Evolutionary conservation across 148 eudicot genomes (phyloP).

Genomic region (Fagopyrum esculentum): DNA sequence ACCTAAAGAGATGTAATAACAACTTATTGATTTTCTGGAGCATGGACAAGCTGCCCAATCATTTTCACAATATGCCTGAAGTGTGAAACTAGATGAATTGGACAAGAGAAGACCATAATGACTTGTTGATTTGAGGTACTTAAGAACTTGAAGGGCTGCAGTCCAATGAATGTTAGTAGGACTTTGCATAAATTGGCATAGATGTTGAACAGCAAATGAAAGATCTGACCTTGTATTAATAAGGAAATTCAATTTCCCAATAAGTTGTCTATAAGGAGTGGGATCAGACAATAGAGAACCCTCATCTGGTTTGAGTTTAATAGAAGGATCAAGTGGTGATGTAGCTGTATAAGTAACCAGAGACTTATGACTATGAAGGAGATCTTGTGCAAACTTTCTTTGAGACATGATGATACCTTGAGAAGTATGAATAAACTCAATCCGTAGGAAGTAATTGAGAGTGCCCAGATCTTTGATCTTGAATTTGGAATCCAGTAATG

Average conservation of each 20-base stretch:
- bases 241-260: no score
- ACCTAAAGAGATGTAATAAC: background rate
- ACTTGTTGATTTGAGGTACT: no score
- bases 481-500: background rate
- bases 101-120: background rate
- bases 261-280: background rate
- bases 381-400: background rate
- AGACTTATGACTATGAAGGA: background rate
- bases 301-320: background rate
- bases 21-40: background rate
- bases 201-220: background rate
- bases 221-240: background rate
- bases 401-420: background rate
- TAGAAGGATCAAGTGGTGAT: background rate
- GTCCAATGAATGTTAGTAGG: background rate
- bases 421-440: background rate
- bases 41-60: background rate
- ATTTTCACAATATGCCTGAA: background rate
- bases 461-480: background rate
- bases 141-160: background rate
- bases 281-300: background rate
- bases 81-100: background rate
- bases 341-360: background rate
- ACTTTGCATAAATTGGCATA: background rate
- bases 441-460: background rate